Base-by-base conservation (phyloP, 768 basidiomycete species). In the Phallus indusiatus region DNA sequence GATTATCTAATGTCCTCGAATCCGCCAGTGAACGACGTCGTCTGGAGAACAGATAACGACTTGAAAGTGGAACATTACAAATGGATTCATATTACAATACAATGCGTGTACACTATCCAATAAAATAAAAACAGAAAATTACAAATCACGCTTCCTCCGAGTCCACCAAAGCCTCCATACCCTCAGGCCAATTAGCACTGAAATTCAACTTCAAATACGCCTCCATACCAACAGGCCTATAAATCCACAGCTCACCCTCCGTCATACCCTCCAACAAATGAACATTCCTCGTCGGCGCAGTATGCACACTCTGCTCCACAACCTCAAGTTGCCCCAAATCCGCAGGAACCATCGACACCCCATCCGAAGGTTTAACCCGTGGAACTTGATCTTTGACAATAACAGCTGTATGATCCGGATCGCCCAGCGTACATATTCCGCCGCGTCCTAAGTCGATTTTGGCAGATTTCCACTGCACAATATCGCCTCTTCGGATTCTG, bases 191-290 rank as follows among this genome's bases (percentile, higher is more conserved):
- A 17, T 51, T 34, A 17, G 2, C 48, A 42, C 33, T 35, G 20
- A 59, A 59, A 18, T 21, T 11, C 12, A 59, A 33, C 21, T 52
- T 52, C 28, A 59, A 48, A 53, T 59, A 59, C 49, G 48, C 48
- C 36, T 59, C 57, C 57, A 59, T 59, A 7, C 57, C 47, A 28
- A 80, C 72, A 6, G 81, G 80, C 37, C 81, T 66, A 63, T 82
- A 82, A 28, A 82, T 76, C 81, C 81, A 82, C 56, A 83, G 68
- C 67, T 81, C 79, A 3, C 81, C 81, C 62, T 74, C 68, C 61
- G 74, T 70, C 55, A 84, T 67, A 49, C 67, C 68, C 20, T 65
- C 65, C 59, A 82, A 66, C 61, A 77, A 75, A 64, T 82, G 82
- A 17, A 67, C 73, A 42, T 61, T 62, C 46, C 72, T 64, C 58